These are phyloP conservation scores for Linum trigynum DNA, from an alignment of 345 rosid genomes.

Conservation along the genomic window DNA sequence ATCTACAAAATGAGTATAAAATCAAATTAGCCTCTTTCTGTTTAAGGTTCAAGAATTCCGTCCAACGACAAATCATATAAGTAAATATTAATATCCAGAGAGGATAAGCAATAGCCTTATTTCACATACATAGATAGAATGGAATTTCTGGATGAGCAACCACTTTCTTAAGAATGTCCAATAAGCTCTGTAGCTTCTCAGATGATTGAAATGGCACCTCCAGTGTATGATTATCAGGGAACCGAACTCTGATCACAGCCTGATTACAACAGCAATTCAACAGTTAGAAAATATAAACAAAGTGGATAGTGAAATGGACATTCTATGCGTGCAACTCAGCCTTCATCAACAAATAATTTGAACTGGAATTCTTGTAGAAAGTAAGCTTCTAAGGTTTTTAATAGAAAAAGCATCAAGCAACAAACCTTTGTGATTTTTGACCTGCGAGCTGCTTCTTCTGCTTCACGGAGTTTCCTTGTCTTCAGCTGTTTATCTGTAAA, in stretches of 20 bases:
- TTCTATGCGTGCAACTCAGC: background rate
- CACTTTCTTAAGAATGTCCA: conserved; percentile 58
- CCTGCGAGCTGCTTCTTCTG: conserved; percentile 76
- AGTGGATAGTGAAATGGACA: background rate
- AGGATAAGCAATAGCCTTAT: background rate
- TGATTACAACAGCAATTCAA: conserved; percentile 15
- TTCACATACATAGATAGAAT: conserved; percentile 65
- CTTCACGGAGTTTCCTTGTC: conserved; percentile 77
- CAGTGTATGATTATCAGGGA: conserved; percentile 73
- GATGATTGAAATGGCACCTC: conserved; percentile 81
- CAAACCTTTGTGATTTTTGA: conserved; percentile 63
- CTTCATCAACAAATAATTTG: background rate
- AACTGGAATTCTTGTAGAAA: background rate
- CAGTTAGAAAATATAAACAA: background rate
- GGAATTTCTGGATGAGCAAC: conserved; percentile 53
- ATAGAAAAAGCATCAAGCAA: conserved; percentile 7
- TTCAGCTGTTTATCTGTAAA: conserved; percentile 59
- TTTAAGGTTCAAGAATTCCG: background rate
- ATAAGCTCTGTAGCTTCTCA: conserved; percentile 62
- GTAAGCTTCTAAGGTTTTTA: conserved; percentile 1
- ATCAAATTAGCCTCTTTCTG: conserved; percentile 1
- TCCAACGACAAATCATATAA: background rate
- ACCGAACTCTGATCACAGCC: conserved; percentile 72
- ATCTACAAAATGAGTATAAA: conserved; percentile 33
- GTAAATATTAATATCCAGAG: background rate